phyloP scores from a whole-genome alignment of 176 grass and related monocot species.

The Cymbopogon citratus region DNA sequence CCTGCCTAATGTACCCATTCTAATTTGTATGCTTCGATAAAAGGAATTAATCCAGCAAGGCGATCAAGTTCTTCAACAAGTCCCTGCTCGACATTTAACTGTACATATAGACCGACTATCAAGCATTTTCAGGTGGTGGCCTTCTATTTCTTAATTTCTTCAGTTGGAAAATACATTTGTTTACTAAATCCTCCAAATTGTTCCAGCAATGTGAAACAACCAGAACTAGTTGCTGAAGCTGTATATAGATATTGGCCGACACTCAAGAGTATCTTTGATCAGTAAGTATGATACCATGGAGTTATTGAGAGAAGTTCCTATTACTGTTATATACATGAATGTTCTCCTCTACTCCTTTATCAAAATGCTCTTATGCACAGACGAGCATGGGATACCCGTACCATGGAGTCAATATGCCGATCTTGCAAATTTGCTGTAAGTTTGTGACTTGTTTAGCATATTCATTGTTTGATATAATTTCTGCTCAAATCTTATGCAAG shows the following conservation, averaged over 20 bases:
- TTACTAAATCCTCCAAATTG: conserved; percentile 28
- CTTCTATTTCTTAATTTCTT: conserved; percentile 13
- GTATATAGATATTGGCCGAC: conserved; percentile 78
- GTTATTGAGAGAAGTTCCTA: conserved; percentile 13
- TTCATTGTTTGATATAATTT: conserved; percentile 26
- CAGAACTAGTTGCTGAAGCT: conserved; percentile 90
- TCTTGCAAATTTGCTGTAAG: conserved; percentile 98
- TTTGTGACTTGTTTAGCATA: conserved; percentile 19
- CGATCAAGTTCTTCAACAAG: conserved; percentile 58
- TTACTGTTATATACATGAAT: background rate
- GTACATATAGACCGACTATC: conserved; percentile 89
- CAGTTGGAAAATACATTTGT: background rate
- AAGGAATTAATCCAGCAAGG: conserved; percentile 90
- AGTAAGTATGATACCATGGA: conserved; percentile 44
- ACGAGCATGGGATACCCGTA: conserved; percentile 92
- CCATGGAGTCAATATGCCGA: conserved; percentile 95
- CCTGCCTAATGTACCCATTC: conserved; percentile 4
- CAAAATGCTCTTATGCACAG: conserved; percentile 36
- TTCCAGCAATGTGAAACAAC: conserved; percentile 83
- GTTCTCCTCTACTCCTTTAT: background rate
- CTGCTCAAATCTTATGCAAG: conserved; percentile 20
- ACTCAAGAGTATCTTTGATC: conserved; percentile 87
- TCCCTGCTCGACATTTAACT: conserved; percentile 75
- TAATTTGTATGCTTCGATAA: conserved; percentile 34
- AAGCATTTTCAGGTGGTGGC: conserved; percentile 83